These are phyloP conservation scores for Sporobolomyces pararoseus DNA, from an alignment of 768 basidiomycete genomes.

Conservation along the genomic window DNA sequence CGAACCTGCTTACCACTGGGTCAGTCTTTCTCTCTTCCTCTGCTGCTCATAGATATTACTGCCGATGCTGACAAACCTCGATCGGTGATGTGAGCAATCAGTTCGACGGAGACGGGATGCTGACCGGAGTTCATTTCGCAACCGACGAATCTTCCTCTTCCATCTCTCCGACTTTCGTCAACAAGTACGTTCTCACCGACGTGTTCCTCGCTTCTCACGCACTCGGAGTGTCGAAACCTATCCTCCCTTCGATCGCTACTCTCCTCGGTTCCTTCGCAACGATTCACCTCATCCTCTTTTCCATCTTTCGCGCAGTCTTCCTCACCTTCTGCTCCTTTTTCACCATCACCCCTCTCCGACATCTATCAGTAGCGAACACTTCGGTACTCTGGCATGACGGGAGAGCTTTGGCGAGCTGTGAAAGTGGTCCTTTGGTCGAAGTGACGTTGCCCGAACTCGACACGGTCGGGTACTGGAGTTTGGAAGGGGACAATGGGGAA, in stretches of 20 bases:
- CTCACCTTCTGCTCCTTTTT: conserved; percentile 45
- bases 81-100: conserved; percentile 29
- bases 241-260: conserved; percentile 48
- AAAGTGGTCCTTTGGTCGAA: conserved; percentile 50
- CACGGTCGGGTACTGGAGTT: conserved; percentile 48
- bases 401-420: conserved; percentile 50
- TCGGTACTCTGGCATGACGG: conserved; percentile 49
- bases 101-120: conserved; percentile 54
- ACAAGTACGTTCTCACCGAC: conserved; percentile 47
- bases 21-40: conserved; percentile 8
- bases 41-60: too few relatives aligned
- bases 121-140: conserved; percentile 50
- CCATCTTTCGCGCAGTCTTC: conserved; percentile 44
- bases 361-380: conserved; percentile 51
- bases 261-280: conserved; percentile 50
- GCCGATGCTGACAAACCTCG: too few relatives aligned
- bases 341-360: conserved; percentile 28
- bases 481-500: conserved; percentile 39
- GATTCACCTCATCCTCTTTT: conserved; percentile 47
- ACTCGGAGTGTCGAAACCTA: conserved; percentile 44
- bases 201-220: conserved; percentile 47
- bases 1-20: conserved; percentile 49
- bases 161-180: conserved; percentile 46
- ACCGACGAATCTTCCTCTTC: not conserved
- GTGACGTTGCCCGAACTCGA: conserved; percentile 50